A percentile compares a stretch with the other conserved stretches of the same genome.
Evolutionary conservation across 768 basidiomycete species (phyloP).

Genomic region (Amanita rubescens): DNA sequence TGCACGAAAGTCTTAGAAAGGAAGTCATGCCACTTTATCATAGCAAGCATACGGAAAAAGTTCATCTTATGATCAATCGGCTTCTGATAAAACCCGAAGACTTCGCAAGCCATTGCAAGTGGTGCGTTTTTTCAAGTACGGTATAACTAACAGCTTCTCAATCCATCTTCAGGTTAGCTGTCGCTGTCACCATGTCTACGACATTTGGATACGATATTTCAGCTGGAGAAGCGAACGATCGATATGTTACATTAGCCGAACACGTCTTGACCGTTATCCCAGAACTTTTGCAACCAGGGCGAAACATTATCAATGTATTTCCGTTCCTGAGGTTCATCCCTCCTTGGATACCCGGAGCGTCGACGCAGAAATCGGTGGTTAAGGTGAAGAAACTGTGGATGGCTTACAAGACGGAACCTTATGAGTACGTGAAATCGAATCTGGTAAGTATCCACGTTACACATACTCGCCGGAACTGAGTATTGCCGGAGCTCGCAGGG

Average conservation of each 20-base stretch:
- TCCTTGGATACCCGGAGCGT: constrained; percentile 37
- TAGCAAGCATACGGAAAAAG: neutral
- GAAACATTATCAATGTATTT: constrained; percentile 18
- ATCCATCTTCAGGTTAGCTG: constrained; percentile 20
- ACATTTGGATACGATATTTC: constrained; percentile 26
- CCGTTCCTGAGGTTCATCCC: constrained; percentile 34
- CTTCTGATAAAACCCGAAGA: neutral
- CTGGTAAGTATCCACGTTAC: neutral
- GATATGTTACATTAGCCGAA: constrained; percentile 16
- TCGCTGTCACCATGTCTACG: constrained; percentile 25
- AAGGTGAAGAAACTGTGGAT: neutral
- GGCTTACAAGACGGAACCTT: neutral
- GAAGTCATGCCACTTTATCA: neutral
- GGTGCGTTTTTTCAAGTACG: neutral
- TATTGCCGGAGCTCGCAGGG: neutral
- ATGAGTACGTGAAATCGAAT: neutral
- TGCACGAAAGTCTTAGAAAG: neutral
- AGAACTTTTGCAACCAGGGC: constrained; percentile 14
- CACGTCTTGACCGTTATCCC: constrained; percentile 6
- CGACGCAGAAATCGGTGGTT: neutral
- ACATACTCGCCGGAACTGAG: neutral
- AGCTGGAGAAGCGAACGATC: constrained; percentile 14
- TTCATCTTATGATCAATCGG: neutral
- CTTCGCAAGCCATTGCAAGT: neutral
- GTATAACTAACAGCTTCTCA: neutral